phyloP scores from a whole-genome alignment of 2,329 filamentous ascomycete genomes.

The Botryotinia narcissicola region DNA sequence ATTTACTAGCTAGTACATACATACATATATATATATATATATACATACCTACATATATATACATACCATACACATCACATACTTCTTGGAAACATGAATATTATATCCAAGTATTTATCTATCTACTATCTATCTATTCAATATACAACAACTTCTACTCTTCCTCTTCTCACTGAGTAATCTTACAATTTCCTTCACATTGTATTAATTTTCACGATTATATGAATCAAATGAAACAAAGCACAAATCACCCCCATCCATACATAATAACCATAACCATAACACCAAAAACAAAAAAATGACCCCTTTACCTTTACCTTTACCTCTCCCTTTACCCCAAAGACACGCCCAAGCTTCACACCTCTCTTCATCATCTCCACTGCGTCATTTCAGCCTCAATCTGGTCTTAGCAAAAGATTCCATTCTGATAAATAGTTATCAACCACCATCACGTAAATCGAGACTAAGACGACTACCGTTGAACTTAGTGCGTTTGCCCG shows the following conservation, averaged over 20 bases:
- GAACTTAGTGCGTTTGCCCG: not conserved
- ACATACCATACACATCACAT: not conserved
- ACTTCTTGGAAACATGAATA: not conserved
- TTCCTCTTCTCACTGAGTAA: not conserved
- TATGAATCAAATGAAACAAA: not conserved
- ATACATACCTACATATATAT: not conserved
- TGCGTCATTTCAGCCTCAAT: conserved; percentile 6
- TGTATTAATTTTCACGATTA: not conserved
- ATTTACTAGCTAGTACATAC: not conserved
- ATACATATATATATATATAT: not conserved
- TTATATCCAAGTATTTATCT: not conserved
- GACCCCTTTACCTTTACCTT: not conserved
- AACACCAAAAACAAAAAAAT: not conserved
- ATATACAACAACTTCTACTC: not conserved
- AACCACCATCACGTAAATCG: not conserved
- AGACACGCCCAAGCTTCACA: not conserved
- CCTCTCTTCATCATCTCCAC: not conserved
- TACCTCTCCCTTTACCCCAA: not conserved
- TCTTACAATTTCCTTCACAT: not conserved
- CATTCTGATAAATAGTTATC: conserved; percentile 1
- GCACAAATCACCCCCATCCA: not conserved
- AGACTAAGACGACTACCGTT: not conserved
- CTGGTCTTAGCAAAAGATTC: not conserved
- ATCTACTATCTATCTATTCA: not conserved
- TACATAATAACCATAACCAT: not conserved